Base-by-base conservation (phyloP, 2,329 filamentous ascomycete genomes). In the Aureobasidium vineae region DNA sequence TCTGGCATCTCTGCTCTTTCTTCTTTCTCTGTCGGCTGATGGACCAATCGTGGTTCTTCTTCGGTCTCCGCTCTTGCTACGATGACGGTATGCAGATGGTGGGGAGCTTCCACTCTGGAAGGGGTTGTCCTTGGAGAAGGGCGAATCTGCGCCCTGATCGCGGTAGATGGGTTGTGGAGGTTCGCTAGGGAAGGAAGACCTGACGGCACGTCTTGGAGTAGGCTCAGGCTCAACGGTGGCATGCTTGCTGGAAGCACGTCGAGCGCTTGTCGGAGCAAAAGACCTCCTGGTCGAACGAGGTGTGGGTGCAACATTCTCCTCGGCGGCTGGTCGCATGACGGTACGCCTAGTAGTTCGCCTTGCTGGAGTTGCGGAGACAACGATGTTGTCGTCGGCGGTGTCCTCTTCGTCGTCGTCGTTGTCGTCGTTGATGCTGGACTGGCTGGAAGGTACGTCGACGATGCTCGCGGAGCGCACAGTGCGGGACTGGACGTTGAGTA, bases 391-490 rank as follows among this genome's bases (percentile, higher is more conserved):
- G 26, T 89, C 86, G 43, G 75, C 70, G 23, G 73, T 72, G 49
- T 33, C 28, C 19, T 86, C 86, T 45, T 76, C 70, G 21, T 74
- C 86, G 47, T 76, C 70, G 21, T 74, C 72, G 4, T 86, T 86
- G 70, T 84, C 85, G 43, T 82, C 82, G 21, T 83, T 82, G 49
- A 84, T 84, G 66, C 84, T 86, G 68, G 88, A 87, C 70, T 91
- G 86, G 68, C 88, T 88, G 71, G 85, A 86, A 28, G 82, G 77
- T 72, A 88, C 83, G 72, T 88, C 82, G 50, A 83, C 85, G 72
- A 99, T 99, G 65, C 96, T 88, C 76, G 92, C 94, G 2, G 92
- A 93, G 68, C 94, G 88, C 80, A 92, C 92, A 16, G 92, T 93
- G 67, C 88, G 86, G 49, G 90, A 88, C 72, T 90, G 87, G 63